phyloP scores from a whole-genome alignment of 305 asterid species.

The Fraxinus greggii region DNA sequence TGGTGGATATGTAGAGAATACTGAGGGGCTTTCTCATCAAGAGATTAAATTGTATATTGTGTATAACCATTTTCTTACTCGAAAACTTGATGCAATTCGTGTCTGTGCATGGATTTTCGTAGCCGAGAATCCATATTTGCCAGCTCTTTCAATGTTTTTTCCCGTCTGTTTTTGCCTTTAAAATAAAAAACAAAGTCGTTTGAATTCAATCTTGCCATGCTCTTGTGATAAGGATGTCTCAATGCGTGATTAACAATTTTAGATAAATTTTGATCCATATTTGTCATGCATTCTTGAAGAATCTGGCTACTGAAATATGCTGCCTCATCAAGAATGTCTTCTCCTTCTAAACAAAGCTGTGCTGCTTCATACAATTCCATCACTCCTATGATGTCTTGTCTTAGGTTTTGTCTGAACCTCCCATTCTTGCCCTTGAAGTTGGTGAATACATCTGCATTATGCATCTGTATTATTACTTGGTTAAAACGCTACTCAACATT shows the following conservation, averaged over 20 bases:
- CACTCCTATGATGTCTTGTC: slow-evolving; percentile 29
- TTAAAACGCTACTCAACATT: background rate
- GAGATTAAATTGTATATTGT: background rate
- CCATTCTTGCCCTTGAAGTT: slow-evolving; percentile 34
- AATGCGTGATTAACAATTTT: slow-evolving; percentile 19
- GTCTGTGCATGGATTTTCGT: background rate
- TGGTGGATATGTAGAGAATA: background rate
- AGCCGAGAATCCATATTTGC: background rate
- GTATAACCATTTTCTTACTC: slow-evolving; percentile 18
- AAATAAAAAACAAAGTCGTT: slow-evolving; percentile 11
- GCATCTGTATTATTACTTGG: background rate
- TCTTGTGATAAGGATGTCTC: slow-evolving; percentile 28
- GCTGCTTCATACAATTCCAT: slow-evolving; percentile 47
- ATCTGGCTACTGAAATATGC: slow-evolving; percentile 26
- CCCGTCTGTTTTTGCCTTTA: slow-evolving; percentile 23
- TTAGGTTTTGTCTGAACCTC: slow-evolving; percentile 13
- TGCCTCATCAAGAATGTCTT: slow-evolving; percentile 38
- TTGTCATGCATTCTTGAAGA: slow-evolving; percentile 21
- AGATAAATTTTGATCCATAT: slow-evolving; percentile 4
- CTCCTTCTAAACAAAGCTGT: slow-evolving; percentile 43
- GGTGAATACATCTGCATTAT: slow-evolving; percentile 32
- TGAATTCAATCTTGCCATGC: slow-evolving; percentile 13
- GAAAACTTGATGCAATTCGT: slow-evolving; percentile 14
- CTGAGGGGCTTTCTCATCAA: background rate
- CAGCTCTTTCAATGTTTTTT: slow-evolving; percentile 22